phyloP scores from a whole-genome alignment of 306 rosid genomes.

The Neltuma alba region DNA sequence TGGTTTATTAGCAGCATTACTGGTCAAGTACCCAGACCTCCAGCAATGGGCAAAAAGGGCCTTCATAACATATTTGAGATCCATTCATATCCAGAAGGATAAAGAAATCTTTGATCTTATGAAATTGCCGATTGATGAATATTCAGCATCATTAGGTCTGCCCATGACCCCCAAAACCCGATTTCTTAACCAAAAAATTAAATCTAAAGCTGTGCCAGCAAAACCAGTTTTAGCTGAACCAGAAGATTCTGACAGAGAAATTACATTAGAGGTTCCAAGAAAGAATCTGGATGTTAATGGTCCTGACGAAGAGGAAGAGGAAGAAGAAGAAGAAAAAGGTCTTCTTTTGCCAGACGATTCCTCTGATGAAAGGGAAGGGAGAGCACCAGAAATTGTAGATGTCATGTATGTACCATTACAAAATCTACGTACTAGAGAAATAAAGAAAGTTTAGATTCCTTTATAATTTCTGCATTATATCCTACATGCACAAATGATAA shows the following conservation, averaged over 20 bases:
- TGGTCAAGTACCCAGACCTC: conserved; percentile 75
- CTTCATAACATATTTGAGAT: conserved; percentile 69
- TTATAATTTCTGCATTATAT: conserved; percentile 2
- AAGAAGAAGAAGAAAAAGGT: conserved; percentile 49
- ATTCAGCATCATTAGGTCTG: conserved; percentile 84
- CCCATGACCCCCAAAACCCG: conserved; percentile 84
- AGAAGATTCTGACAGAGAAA: conserved; percentile 46
- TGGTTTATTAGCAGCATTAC: conserved; percentile 66
- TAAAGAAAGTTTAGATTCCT: not conserved
- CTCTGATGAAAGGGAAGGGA: conserved; percentile 39
- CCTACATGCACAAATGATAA: not conserved
- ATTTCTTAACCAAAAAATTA: conserved; percentile 63
- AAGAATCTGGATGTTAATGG: conserved; percentile 51
- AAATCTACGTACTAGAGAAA: not conserved
- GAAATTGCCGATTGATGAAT: conserved; percentile 72
- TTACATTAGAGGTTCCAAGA: conserved; percentile 39
- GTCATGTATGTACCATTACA: conserved; percentile 45
- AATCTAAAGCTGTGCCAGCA: conserved; percentile 43
- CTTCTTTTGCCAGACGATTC: conserved; percentile 43
- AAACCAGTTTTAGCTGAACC: conserved; percentile 40
- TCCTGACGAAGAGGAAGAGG: conserved; percentile 49
- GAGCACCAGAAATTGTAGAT: conserved; percentile 48
- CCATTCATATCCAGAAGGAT: conserved; percentile 74
- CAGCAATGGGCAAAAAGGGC: conserved; percentile 79
- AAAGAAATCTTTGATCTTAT: conserved; percentile 82